A percentile compares a stretch with the other conserved stretches of the same genome.
These are phyloP conservation scores for Xylaria sp. DNA, from an alignment of 2,329 filamentous ascomycete genomes.

Conservation along the genomic window DNA sequence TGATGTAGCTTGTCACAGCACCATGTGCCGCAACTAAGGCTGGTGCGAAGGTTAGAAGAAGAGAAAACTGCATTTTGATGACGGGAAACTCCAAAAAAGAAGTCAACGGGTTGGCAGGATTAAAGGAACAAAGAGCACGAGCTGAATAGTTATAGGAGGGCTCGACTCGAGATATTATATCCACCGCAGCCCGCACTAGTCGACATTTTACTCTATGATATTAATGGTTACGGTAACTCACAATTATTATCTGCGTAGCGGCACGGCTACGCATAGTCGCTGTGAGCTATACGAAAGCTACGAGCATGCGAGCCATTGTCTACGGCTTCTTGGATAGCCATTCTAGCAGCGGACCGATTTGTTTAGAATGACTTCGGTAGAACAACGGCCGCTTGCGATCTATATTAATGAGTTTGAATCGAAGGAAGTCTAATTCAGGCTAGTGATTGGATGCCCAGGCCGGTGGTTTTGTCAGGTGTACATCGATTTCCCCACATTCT, in stretches of 20 bases:
- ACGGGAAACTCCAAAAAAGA: background rate
- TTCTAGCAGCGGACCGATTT: conserved; percentile 27
- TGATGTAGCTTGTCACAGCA: conserved; percentile 59
- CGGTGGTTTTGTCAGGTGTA: conserved; percentile 26
- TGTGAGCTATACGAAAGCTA: background rate
- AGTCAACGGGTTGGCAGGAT: background rate
- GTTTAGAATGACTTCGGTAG: conserved; percentile 20
- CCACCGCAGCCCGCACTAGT: background rate
- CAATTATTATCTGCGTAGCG: background rate
- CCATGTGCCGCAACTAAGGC: conserved; percentile 50
- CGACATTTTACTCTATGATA: background rate
- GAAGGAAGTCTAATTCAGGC: background rate
- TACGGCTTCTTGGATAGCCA: background rate
- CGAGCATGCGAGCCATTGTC: background rate
- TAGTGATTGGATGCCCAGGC: conserved; percentile 21
- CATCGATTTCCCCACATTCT: conserved; percentile 32
- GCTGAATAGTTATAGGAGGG: background rate
- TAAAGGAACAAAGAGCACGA: background rate
- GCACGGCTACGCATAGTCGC: background rate
- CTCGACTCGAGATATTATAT: conserved; percentile 22
- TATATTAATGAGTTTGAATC: conserved; percentile 16
- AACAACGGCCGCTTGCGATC: conserved; percentile 16
- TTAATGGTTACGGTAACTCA: background rate
- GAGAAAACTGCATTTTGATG: conserved; percentile 43
- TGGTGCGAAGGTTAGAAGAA: conserved; percentile 44